Base-by-base conservation (phyloP, 257 asterid genomes). In the Ballota nigra region DNA sequence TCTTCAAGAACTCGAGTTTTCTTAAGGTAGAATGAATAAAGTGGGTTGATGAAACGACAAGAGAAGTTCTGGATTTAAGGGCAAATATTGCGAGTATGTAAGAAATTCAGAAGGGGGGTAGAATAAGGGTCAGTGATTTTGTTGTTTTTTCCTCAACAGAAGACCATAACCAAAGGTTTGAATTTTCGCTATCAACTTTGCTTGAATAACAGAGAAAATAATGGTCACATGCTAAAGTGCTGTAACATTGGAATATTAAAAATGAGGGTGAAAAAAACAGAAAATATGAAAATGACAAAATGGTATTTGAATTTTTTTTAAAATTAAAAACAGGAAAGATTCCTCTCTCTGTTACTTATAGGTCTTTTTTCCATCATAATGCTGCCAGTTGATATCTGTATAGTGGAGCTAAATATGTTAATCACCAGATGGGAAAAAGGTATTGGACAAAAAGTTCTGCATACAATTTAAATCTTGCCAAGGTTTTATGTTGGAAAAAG, bases 21-120 rank as follows among this genome's bases (percentile, higher is more conserved):
- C 66, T 82, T 80, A 77, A 81, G 77, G 83, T 84, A 76, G 57
- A 33, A 77, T 83, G 82, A 83, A 77, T 71, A 74, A 71, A 84
- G 78, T 77, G 73, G 55, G 52, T 22, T 66, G 68, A 77, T 70
- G 86, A 41, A 70, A 76, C 79, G 88, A 84, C 81, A 81, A 74
- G 10, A 51, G 81, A 58, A 71, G 74, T 61, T 78, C 52, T 33
- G 56, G 83, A 74, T 71, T 34, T 79, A 75, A 75, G 82, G 83
- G 79, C 78, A 83, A 70, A 61, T 43, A 73, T 78, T 78, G 74
- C 74, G 84, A 82, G 83, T 61, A 77, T 71, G 80, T 70, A 77
- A 26, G 74, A 80, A 81, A 43, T 49, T 61, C 60, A 12, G 78
- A 74, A 19, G 56, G 56, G 20, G 56, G 23, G 20, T 68, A 41